phyloP scores from a whole-genome alignment of 208 protist genomes.

The Wallacemonas sp. region DNA sequence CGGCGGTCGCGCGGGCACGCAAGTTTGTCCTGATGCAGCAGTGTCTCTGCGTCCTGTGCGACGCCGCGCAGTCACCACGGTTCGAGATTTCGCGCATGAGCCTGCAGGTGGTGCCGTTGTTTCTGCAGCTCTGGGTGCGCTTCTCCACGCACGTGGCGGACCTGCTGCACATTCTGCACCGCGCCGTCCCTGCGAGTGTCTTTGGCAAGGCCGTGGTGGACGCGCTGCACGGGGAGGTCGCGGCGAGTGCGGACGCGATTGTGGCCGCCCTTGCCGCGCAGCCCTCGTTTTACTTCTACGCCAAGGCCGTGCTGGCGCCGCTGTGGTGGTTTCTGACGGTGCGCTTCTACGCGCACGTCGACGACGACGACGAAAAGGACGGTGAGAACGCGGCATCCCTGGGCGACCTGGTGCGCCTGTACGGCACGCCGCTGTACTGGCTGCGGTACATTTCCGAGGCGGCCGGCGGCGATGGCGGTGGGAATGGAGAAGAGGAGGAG shows the following conservation, averaged over 20 bases:
- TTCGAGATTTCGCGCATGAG: conserved; percentile 82
- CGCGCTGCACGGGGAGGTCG: conserved; percentile 28
- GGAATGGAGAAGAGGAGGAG: too few species aligned
- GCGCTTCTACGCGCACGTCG: conserved; percentile 12
- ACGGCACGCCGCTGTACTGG: conserved; percentile 26
- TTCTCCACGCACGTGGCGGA: conserved; percentile 29
- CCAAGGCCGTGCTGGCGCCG: conserved; percentile 35
- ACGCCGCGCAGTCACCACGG: conserved; percentile 18
- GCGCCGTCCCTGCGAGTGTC: background rate
- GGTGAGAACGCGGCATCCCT: conserved; percentile 12
- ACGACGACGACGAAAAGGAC: background rate
- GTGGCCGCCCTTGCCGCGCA: conserved; percentile 18
- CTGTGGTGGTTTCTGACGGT: conserved; percentile 64
- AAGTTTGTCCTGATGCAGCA: conserved; percentile 10
- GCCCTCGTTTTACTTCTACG: conserved; percentile 12
- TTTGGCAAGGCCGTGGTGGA: conserved; percentile 27
- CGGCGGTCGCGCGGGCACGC: background rate
- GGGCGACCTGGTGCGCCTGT: conserved; percentile 20
- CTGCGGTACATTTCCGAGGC: conserved; percentile 20
- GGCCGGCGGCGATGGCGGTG: background rate
- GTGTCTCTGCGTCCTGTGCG: conserved; percentile 13
- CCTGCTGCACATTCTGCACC: conserved; percentile 38
- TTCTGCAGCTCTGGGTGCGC: conserved; percentile 68
- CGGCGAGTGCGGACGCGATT: conserved; percentile 21
- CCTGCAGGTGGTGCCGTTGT: conserved; percentile 63